Evolutionary conservation across 2,329 filamentous ascomycete genomes (phyloP).

Genomic region (Fusarium nelsonii): DNA sequence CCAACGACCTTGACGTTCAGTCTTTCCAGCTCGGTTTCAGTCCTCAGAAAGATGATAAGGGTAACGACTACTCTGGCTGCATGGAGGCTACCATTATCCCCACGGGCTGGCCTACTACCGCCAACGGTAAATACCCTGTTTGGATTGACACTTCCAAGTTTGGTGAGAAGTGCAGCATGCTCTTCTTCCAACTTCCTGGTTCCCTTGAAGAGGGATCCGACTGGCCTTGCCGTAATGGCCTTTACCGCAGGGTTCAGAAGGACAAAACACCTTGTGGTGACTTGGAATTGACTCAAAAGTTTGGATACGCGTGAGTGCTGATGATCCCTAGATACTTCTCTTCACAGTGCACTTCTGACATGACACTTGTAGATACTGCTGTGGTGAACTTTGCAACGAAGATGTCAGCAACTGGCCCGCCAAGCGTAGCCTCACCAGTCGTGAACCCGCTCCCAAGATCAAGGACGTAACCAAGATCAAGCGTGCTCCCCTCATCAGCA

Average conservation of each 20-base stretch:
- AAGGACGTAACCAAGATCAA: conserved; percentile 14
- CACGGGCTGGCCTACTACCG: neutral
- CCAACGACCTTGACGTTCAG: conserved; percentile 1
- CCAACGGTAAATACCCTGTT: conserved; percentile 2
- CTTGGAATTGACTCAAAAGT: conserved; percentile 5
- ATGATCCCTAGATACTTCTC: rapidly evolving
- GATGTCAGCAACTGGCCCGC: neutral
- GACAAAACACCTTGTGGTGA: neutral
- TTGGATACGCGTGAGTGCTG: conserved; percentile 4
- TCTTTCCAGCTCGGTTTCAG: neutral
- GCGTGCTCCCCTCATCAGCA: conserved; percentile 2
- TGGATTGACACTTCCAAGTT: conserved; percentile 14
- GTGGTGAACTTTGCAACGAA: conserved; percentile 4
- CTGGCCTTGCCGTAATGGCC: conserved; percentile 11
- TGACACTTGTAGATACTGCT: neutral
- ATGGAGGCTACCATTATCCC: neutral
- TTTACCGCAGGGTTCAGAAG: conserved; percentile 8
- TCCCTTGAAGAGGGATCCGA: conserved; percentile 6
- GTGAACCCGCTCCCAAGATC: neutral
- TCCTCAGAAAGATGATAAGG: neutral
- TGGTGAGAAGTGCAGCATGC: conserved; percentile 14
- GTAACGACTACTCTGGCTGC: neutral
- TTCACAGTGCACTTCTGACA: neutral
- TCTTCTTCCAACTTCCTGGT: conserved; percentile 19
- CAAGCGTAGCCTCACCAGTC: neutral